Conservation (phyloP, 202 grass and related monocot species). For the Bolboschoenoplectus hybrid region DNA sequence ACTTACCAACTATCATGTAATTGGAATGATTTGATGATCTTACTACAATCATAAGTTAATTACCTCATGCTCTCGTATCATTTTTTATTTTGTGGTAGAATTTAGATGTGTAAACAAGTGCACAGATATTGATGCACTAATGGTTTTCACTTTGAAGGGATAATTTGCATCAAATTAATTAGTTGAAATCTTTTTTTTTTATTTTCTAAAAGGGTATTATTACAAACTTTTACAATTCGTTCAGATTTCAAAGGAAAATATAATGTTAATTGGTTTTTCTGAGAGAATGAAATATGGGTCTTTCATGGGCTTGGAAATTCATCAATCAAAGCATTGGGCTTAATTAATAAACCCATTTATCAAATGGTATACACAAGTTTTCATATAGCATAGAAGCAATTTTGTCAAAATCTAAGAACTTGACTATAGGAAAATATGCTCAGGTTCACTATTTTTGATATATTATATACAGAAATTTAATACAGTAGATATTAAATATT, state of each 20-base stretch:
- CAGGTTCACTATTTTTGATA: neutral
- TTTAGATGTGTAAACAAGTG: neutral
- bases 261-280: neutral
- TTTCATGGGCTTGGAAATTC: neutral
- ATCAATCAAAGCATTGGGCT: neutral
- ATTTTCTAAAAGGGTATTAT: neutral
- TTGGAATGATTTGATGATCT: constrained; percentile 10
- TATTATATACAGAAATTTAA: neutral
- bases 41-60: neutral
- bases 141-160: neutral
- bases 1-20: neutral
- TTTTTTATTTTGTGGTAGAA: neutral
- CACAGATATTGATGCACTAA: neutral
- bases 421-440: neutral
- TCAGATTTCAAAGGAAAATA: neutral
- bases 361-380: neutral
- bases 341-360: neutral
- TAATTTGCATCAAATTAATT: neutral
- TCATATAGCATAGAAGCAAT: neutral
- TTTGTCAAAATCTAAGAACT: neutral
- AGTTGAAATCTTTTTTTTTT: neutral
- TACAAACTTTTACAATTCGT: neutral
- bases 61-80: neutral
- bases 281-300: neutral
- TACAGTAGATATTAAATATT: neutral